Conservation (phyloP, 2,329 filamentous ascomycete species). For the Cyphellophora europaea region DNA sequence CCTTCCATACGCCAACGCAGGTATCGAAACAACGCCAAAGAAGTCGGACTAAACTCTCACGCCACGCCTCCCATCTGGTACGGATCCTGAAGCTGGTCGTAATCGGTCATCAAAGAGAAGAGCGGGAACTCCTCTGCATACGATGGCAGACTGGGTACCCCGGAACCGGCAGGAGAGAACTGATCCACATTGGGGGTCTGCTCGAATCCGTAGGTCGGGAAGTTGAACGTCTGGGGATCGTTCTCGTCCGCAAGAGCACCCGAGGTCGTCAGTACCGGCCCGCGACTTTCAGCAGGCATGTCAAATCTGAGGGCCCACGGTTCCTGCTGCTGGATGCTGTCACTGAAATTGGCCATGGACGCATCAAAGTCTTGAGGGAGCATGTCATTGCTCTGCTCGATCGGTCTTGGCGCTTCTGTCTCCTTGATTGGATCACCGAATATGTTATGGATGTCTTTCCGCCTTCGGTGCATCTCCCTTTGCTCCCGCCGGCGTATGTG, state of each 20-base stretch:
- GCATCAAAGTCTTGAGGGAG: background rate
- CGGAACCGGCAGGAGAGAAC: constrained; percentile 13
- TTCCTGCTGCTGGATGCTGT: constrained; percentile 1
- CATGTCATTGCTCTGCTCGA: constrained; percentile 4
- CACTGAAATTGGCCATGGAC: background rate
- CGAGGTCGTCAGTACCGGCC: constrained; percentile 19
- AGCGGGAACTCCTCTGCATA: constrained; percentile 19
- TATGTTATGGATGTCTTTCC: constrained; percentile 32
- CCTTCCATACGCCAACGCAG: constrained; percentile 1
- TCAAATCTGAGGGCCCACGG: constrained; percentile 17
- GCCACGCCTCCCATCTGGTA: constrained; percentile 10
- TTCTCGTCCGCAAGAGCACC: constrained; percentile 16
- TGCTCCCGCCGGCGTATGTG: constrained; percentile 28
- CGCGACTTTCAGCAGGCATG: constrained; percentile 14
- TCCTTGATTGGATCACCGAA: constrained; percentile 25
- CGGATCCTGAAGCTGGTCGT: constrained; percentile 15
- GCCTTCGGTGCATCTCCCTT: constrained; percentile 29
- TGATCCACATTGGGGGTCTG: constrained; percentile 9
- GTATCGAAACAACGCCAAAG: background rate
- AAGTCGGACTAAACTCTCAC: constrained; percentile 8
- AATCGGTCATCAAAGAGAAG: constrained; percentile 19
- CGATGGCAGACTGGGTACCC: constrained; percentile 15
- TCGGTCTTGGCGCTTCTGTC: constrained; percentile 5
- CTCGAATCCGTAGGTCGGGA: constrained; percentile 10
- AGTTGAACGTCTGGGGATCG: background rate